Evolutionary conservation across 1,284 basidiomycete genomes (phyloP).

Genomic region (Fomes fomentarius): DNA sequence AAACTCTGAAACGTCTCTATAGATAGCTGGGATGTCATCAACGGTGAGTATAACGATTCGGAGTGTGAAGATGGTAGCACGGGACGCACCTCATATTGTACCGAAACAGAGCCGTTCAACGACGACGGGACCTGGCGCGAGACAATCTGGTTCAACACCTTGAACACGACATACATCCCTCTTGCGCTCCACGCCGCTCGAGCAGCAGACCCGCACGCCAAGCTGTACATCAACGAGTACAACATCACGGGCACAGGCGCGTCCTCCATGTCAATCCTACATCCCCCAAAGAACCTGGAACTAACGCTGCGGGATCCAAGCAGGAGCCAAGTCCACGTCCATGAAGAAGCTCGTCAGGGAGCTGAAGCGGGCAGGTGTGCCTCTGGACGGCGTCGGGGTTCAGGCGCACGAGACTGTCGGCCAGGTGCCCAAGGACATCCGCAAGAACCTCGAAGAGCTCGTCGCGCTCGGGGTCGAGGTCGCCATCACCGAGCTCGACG

Average conservation of each 20-base stretch:
- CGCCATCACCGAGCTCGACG: slow-evolving; percentile 59
- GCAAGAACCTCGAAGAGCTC: slow-evolving; percentile 46
- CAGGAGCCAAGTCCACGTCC: slow-evolving; percentile 41
- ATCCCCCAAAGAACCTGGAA: too few relatives aligned
- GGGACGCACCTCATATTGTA: too few relatives aligned
- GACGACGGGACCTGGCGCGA: slow-evolving; percentile 58
- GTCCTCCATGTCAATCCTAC: too few relatives aligned
- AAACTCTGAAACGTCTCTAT: background rate
- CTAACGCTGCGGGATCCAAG: too few relatives aligned
- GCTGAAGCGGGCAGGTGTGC: slow-evolving; percentile 43
- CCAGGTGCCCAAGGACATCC: slow-evolving; percentile 41
- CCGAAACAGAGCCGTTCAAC: slow-evolving; percentile 59
- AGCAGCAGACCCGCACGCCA: slow-evolving; percentile 46
- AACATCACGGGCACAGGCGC: slow-evolving; percentile 40
- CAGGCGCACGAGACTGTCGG: slow-evolving; percentile 57
- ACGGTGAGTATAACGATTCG: too few relatives aligned
- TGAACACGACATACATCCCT: slow-evolving; percentile 47
- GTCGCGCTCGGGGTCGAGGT: slow-evolving; percentile 54
- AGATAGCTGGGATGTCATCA: slow-evolving; percentile 43
- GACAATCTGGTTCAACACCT: slow-evolving; percentile 50
- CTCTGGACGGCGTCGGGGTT: slow-evolving; percentile 53
- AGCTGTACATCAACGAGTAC: slow-evolving; percentile 58
- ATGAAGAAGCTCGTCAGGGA: slow-evolving; percentile 48
- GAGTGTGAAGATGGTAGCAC: too few relatives aligned
- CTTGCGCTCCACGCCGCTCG: slow-evolving; percentile 49